Evolutionary conservation across 192 early-diverging fungal genomes (phyloP).

Genomic region (Lobosporangium transversale): DNA sequence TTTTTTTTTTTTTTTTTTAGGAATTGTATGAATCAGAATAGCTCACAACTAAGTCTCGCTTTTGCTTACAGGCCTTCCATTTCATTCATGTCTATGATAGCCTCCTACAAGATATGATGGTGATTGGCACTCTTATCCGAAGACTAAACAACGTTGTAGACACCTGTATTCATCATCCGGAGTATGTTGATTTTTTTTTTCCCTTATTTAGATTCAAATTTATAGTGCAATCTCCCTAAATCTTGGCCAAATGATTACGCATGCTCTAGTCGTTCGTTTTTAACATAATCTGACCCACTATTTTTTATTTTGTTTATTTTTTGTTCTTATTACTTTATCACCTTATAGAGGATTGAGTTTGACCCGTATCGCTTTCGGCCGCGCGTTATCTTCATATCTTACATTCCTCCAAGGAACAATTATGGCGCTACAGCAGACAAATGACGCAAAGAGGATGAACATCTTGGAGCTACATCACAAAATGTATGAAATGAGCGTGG

Average conservation of each 20-base stretch:
- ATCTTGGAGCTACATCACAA: conserved; percentile 45
- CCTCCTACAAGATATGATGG: conserved; percentile 30
- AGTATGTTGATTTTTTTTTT: conserved; percentile 16
- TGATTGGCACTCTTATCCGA: conserved; percentile 36
- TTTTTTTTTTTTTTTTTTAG: too few relatives aligned
- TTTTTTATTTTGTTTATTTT: neutral
- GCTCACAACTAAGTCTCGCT: neutral
- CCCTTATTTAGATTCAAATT: too few relatives aligned
- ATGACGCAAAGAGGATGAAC: neutral
- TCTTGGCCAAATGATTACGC: too few relatives aligned
- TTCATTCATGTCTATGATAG: neutral
- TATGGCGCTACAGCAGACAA: conserved; percentile 25
- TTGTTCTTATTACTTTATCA: neutral
- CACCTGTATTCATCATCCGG: conserved; percentile 30
- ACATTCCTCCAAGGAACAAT: conserved; percentile 47
- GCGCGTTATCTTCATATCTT: conserved; percentile 39
- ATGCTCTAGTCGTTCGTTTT: neutral
- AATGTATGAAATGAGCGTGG: conserved; percentile 20
- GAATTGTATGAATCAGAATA: neutral
- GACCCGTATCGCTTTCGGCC: conserved; percentile 52
- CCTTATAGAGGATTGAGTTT: conserved; percentile 42
- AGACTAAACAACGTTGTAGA: conserved; percentile 40
- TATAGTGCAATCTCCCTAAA: too few relatives aligned
- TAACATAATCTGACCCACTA: too few relatives aligned
- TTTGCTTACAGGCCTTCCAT: neutral